Evolutionary conservation across 2,329 filamentous ascomycete species (phyloP).

Genomic region (Colletotrichum spinosum): DNA sequence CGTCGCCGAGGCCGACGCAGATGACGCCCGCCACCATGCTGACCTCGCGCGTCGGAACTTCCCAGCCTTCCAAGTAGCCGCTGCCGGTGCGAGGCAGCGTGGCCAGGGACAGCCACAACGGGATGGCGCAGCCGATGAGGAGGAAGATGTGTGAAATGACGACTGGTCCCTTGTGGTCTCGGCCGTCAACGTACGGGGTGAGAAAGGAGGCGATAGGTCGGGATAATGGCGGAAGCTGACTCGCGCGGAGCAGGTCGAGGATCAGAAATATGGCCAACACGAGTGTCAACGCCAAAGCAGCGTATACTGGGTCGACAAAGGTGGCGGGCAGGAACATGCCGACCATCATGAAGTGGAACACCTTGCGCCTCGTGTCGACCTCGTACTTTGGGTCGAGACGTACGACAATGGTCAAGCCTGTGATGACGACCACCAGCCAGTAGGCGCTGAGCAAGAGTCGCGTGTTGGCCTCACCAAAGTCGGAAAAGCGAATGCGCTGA

Average conservation of each 20-base stretch:
- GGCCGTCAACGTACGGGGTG: constrained; percentile 92
- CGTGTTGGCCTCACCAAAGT: constrained; percentile 81
- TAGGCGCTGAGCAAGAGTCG: constrained; percentile 82
- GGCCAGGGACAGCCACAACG: constrained; percentile 88
- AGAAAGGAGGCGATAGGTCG: constrained; percentile 88
- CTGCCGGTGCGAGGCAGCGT: constrained; percentile 69
- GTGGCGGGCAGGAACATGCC: constrained; percentile 91
- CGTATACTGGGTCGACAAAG: constrained; percentile 87
- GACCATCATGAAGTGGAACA: constrained; percentile 99
- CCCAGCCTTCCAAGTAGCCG: constrained; percentile 77
- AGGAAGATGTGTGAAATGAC: constrained; percentile 97
- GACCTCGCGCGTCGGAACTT: constrained; percentile 77
- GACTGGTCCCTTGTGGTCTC: constrained; percentile 92
- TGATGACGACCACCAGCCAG: constrained; percentile 75
- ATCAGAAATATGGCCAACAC: constrained; percentile 88
- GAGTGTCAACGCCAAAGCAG: constrained; percentile 81
- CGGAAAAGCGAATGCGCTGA: constrained; percentile 71
- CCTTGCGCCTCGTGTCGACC: constrained; percentile 94
- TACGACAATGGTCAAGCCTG: constrained; percentile 81
- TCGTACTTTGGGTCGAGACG: constrained; percentile 81
- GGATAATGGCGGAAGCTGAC: constrained; percentile 89
- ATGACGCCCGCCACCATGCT: constrained; percentile 94
- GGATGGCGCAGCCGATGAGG: constrained; percentile 93
- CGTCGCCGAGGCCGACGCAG: constrained; percentile 95
- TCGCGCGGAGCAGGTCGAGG: constrained; percentile 89